Base-by-base conservation (phyloP, 2,329 filamentous ascomycete genomes). In the Tolypocladium endophyticum region DNA sequence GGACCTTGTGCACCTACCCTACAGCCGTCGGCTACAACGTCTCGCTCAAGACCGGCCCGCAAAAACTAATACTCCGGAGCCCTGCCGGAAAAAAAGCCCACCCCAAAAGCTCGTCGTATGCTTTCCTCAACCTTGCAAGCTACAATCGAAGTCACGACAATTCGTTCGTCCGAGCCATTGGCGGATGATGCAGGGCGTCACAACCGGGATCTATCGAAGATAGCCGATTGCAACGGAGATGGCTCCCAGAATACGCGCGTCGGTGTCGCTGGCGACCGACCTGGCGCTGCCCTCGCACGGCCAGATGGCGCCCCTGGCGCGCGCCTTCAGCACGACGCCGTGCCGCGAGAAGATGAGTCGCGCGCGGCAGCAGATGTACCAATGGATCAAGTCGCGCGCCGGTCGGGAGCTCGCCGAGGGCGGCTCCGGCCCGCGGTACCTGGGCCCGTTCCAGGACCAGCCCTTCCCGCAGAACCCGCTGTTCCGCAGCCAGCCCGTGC, bases 381-480 rank as follows among this genome's bases (percentile, higher is more conserved):
- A 69, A 5, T 80, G 76, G 76, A 61, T 76, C 36, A 68, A 70
- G 12, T 67, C 65, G 1, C 60, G 60, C 3, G 57, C 65, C 5
- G 71, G 71, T 35, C 61, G 60, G 12, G 59, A 62, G 33, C 55
- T 73, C 12, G 62, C 65, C 6, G 65, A 70, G 61, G 62, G 66
- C 4, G 63, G 63, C 35, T 63, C 60, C 23, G 64, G 66, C 4
- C 71, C 73, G 2, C 71, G 69, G 58, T 79, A 80, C 63, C 65
- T 81, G 1, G 69, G 71, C 16, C 67, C 67, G 45, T 63, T 67
- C 64, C 69, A 65, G 56, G 67, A 79, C 71, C 73, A 75, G 61
- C 90, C 90, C 0, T 96, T 94, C 64, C 91, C 91, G 0, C 70
- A 84, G 56, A 96, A 96, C 72, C 76, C 75, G 5, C 70, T 81